Conservation (phyloP, 2,329 filamentous ascomycete species). For the Didymella pomorum region DNA sequence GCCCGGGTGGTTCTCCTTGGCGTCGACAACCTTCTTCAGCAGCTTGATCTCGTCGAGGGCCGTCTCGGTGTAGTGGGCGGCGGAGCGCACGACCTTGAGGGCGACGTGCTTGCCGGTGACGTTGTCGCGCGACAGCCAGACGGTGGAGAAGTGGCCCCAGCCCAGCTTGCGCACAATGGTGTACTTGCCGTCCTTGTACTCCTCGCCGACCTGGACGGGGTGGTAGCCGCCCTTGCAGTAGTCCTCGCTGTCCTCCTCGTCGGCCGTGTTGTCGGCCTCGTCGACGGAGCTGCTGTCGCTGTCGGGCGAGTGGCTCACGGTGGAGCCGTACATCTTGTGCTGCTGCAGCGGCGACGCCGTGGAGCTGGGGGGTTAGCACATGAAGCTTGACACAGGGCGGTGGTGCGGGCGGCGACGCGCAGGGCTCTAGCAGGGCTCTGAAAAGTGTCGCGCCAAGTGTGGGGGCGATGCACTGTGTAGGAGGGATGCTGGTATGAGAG, state of each 20-base stretch:
- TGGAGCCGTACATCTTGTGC: slow-evolving; percentile 60
- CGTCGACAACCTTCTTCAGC: slow-evolving; percentile 94
- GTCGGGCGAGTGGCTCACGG: slow-evolving; percentile 76
- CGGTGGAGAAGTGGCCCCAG: slow-evolving; percentile 99
- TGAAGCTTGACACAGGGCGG: too few relatives aligned
- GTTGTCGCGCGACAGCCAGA: slow-evolving; percentile 86
- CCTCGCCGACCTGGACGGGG: slow-evolving; percentile 90
- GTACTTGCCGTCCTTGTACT: slow-evolving; percentile 97
- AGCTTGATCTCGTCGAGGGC: slow-evolving; percentile 99
- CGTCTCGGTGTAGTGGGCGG: slow-evolving; percentile 98
- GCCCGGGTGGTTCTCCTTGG: slow-evolving; percentile 92
- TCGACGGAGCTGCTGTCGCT: slow-evolving; percentile 83
- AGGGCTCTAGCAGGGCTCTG: background rate
- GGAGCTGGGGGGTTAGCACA: slow-evolving; percentile 42
- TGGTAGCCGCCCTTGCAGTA: slow-evolving; percentile 99
- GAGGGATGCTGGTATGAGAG: background rate
- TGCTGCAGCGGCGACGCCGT: slow-evolving; percentile 57
- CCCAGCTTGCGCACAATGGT: slow-evolving; percentile 95
- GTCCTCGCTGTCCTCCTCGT: slow-evolving; percentile 98
- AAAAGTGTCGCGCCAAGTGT: background rate
- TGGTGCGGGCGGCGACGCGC: background rate
- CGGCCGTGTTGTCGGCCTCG: slow-evolving; percentile 85
- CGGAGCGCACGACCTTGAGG: slow-evolving; percentile 95
- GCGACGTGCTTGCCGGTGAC: slow-evolving; percentile 91
- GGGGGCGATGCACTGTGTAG: background rate